Conservation (phyloP, 805 yeast species). For the Metschnikowia koreensis region DNA sequence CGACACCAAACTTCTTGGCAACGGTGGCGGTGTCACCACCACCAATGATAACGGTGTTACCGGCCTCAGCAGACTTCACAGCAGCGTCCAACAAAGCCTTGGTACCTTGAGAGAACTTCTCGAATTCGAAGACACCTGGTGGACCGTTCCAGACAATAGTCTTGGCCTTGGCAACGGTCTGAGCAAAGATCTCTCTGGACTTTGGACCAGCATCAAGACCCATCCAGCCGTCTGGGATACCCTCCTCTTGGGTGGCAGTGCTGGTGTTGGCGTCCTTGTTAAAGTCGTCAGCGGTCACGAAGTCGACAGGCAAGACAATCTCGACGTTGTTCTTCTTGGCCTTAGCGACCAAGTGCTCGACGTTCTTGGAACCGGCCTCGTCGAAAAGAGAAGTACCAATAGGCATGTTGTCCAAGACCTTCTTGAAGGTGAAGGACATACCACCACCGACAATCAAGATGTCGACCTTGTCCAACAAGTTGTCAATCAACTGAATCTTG, state of each 20-base stretch:
- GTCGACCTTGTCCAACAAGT: conserved; percentile 93
- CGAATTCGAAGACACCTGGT: conserved; percentile 99
- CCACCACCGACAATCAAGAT: conserved; percentile 97
- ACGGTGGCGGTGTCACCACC: conserved; percentile 99
- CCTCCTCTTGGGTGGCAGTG: conserved; percentile 80
- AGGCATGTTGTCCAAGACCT: conserved; percentile 77
- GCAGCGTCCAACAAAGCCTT: conserved; percentile 85
- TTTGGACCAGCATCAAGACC: conserved; percentile 97
- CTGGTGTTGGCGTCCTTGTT: conserved; percentile 86
- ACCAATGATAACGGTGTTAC: conserved; percentile 95
- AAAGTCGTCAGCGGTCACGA: conserved; percentile 92
- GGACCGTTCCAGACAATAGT: conserved; percentile 99
- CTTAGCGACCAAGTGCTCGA: conserved; percentile 87
- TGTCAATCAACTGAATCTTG: conserved; percentile 97
- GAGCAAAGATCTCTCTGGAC: conserved; percentile 74
- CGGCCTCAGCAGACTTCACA: conserved; percentile 80
- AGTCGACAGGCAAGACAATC: conserved; percentile 92
- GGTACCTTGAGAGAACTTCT: conserved; percentile 87
- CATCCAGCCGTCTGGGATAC: conserved; percentile 93
- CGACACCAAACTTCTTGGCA: conserved; percentile 96
- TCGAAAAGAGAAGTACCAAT: conserved; percentile 94
- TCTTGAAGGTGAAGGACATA: conserved; percentile 99
- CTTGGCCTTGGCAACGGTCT: conserved; percentile 87
- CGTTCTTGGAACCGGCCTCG: conserved; percentile 92
- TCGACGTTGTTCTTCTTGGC: conserved; percentile 96